Percentiles rank a stretch among this genome's conserved stretches.
phyloP scores from a whole-genome alignment of 495 filamentous ascomycete species.

The Aspergillus avenaceus region DNA sequence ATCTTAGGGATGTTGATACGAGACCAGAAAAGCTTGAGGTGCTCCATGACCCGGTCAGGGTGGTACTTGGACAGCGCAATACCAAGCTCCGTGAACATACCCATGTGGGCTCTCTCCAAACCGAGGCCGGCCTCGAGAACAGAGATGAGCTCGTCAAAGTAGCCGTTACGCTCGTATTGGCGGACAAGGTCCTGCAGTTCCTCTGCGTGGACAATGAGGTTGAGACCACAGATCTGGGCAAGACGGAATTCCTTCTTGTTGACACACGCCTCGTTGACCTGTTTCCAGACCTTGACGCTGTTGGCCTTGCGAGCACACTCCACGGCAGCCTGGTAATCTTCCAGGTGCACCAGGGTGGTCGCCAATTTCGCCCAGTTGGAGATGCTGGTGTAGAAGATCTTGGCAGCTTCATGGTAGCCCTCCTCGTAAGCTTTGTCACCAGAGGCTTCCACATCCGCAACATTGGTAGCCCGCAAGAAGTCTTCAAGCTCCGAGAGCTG shows the following conservation, averaged over 20 bases:
- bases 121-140: slow-evolving; percentile 95
- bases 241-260: slow-evolving; percentile 99
- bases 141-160: slow-evolving; percentile 95
- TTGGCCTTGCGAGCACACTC: slow-evolving; percentile 99
- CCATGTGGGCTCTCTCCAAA: slow-evolving; percentile 85
- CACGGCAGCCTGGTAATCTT: slow-evolving; percentile 96
- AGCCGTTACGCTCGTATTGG: slow-evolving; percentile 95
- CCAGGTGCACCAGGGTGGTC: slow-evolving; percentile 91
- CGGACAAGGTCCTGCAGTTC: slow-evolving; percentile 89
- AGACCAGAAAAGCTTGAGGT: slow-evolving; percentile 98
- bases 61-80: slow-evolving; percentile 96
- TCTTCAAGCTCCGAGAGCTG: slow-evolving; percentile 93
- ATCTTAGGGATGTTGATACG: slow-evolving; percentile 98
- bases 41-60: slow-evolving; percentile 95
- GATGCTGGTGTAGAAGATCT: slow-evolving; percentile 98
- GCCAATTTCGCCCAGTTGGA: slow-evolving; percentile 99
- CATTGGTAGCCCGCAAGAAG: slow-evolving; percentile 90
- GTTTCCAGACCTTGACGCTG: slow-evolving; percentile 99
- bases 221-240: slow-evolving; percentile 98
- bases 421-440: slow-evolving; percentile 98
- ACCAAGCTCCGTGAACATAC: slow-evolving; percentile 96
- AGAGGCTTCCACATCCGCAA: slow-evolving; percentile 90
- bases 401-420: slow-evolving; percentile 91
- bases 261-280: slow-evolving; percentile 96
- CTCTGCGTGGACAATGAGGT: slow-evolving; percentile 97